Base-by-base conservation (phyloP, 495 filamentous ascomycete species). In the Daldinia vernicosa region DNA sequence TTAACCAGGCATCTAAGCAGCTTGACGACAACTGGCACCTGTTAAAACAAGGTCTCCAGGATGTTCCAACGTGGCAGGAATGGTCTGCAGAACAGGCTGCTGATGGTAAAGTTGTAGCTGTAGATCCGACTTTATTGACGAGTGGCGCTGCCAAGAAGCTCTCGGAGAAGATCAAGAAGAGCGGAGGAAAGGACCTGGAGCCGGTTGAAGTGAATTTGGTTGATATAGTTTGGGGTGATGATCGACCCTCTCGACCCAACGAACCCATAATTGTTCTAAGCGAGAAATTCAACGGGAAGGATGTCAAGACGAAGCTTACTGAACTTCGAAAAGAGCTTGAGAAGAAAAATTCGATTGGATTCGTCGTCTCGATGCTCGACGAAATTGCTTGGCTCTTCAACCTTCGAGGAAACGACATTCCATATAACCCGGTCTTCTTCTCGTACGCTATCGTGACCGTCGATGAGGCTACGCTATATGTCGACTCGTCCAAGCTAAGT, bases 331-430 rank as follows among this genome's bases (percentile, higher is more conserved):
- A 97, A 77, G 94, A 97, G 68, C 83, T 99, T 19, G 92, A 94
- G 66, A 95, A 93, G 83, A 97, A 93, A 82, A 97, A 97, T 77
- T 90, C 89, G 24, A 86, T 90, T 26, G 95, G 92, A 4, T 93
- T 98, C 63, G 86, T 99, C 67, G 86, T 99, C 45, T 97, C 93
- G 15, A 94, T 97, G 92, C 87, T 99, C 30, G 96, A 99, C 75
- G 96, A 99, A 76, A 91, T 98, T 74, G 96, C 96, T 32, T 99
- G 96, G 96, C 84, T 99, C 40, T 98, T 95, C 80, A 99, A 99
- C 80, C 81, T 99, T 47, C 89, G 96, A 77, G 96, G 96, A 76
- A 97, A 84, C 80, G 96, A 99, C 78, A 99, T 99, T 74, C 92
- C 93, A 2, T 99, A 97, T 82, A 99, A 99, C 75, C 96, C 96